Conservation (phyloP, 768 basidiomycete species). For the Boletus pseudopeckii region DNA sequence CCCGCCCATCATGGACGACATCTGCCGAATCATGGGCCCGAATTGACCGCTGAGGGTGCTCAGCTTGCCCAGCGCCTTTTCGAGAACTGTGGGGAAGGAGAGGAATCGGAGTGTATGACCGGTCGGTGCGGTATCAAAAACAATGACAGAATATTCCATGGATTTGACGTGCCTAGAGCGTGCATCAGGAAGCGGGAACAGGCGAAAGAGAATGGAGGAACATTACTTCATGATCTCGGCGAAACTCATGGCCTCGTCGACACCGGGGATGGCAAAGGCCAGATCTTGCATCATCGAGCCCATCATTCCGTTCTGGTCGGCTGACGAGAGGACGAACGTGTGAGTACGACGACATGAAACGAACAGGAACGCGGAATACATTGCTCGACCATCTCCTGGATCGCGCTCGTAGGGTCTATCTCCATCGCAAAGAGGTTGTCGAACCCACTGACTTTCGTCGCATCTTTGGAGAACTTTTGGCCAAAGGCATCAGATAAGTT, state of each 20-base stretch:
- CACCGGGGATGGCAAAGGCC: constrained; percentile 98
- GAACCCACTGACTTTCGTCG: constrained; percentile 96
- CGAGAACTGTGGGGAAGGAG: constrained; percentile 97
- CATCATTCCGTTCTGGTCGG: constrained; percentile 92
- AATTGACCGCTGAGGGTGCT: constrained; percentile 92
- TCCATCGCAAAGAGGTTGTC: constrained; percentile 98
- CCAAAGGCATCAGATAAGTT: constrained; percentile 98
- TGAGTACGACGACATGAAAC: background rate
- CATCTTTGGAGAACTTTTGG: constrained; percentile 99
- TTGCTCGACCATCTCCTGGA: constrained; percentile 99
- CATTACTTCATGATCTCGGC: constrained; percentile 98
- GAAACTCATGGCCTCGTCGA: constrained; percentile 99
- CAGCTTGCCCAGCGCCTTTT: constrained; percentile 95
- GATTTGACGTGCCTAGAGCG: constrained; percentile 90
- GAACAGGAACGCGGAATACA: constrained; percentile 48
- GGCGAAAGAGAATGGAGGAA: background rate
- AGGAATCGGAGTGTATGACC: constrained; percentile 98
- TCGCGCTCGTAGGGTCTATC: constrained; percentile 95
- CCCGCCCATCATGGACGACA: constrained; percentile 96
- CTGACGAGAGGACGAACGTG: constrained; percentile 35
- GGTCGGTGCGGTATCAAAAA: constrained; percentile 98
- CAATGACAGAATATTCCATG: constrained; percentile 99
- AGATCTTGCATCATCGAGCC: constrained; percentile 99
- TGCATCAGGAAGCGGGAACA: background rate
- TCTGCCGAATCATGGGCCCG: constrained; percentile 95